A percentile compares a stretch with the other conserved stretches of the same genome.
Evolutionary conservation across 495 filamentous ascomycete species (phyloP).

Genomic region (Hyaloscypha finlandica): DNA sequence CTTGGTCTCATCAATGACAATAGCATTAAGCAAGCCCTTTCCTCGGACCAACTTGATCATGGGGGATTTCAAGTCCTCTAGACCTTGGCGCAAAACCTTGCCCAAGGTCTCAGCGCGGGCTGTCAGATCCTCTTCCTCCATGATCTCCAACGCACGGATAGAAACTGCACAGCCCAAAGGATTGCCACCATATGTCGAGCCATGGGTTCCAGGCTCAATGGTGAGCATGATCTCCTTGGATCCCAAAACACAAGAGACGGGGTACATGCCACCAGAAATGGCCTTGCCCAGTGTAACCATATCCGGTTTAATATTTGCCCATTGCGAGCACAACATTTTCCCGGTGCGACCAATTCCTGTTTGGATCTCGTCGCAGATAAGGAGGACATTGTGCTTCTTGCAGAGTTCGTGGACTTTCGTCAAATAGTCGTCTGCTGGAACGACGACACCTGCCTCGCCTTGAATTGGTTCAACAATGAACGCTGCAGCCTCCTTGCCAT

Average conservation of each 20-base stretch:
- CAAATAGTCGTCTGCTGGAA: constrained; percentile 90
- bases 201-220: constrained; percentile 96
- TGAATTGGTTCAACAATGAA: constrained; percentile 98
- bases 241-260: constrained; percentile 90
- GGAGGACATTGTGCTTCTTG: constrained; percentile 87
- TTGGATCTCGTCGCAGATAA: constrained; percentile 99
- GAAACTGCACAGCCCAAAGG: constrained; percentile 96
- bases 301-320: constrained; percentile 94
- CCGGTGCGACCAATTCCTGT: constrained; percentile 95
- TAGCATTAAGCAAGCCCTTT: constrained; percentile 93
- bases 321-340: constrained; percentile 88
- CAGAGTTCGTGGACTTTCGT: constrained; percentile 79
- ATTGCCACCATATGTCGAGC: constrained; percentile 96
- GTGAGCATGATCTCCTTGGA: constrained; percentile 93
- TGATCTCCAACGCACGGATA: constrained; percentile 91
- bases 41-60: constrained; percentile 84
- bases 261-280: constrained; percentile 98
- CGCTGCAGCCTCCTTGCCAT: constrained; percentile 83
- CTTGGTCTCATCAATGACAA: constrained; percentile 91
- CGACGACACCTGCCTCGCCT: constrained; percentile 95
- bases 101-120: constrained; percentile 80
- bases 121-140: constrained; percentile 87
- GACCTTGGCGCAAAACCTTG: constrained; percentile 77
- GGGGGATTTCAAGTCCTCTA: constrained; percentile 68
- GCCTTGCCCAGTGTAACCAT: constrained; percentile 95